These are phyloP conservation scores for Fusarium xylarioides DNA, from an alignment of 2,329 filamentous ascomycete species.

Conservation along the genomic window DNA sequence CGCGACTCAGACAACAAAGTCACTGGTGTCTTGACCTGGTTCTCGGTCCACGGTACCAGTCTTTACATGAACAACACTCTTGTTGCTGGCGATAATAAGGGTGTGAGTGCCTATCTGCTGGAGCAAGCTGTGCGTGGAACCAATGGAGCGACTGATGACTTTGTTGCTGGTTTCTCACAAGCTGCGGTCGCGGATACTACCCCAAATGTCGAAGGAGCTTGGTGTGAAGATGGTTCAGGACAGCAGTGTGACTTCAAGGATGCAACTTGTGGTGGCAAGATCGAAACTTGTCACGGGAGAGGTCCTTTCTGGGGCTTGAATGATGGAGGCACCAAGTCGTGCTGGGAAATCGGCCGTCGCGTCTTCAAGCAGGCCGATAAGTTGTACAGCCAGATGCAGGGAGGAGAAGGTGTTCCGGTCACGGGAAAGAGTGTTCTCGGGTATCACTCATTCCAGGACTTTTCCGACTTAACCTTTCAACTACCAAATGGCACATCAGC, in stretches of 20 bases:
- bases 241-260: conserved; percentile 6
- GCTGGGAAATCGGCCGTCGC: conserved; percentile 7
- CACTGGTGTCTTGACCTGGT: not conserved
- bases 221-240: conserved; percentile 6
- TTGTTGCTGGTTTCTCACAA: not conserved
- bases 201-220: conserved; percentile 1
- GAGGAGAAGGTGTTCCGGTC: not conserved
- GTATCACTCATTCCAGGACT: conserved; percentile 1
- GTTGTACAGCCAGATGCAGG: not conserved
- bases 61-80: conserved; percentile 11
- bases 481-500: not conserved
- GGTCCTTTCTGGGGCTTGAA: conserved; percentile 5
- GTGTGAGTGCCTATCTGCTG: not conserved
- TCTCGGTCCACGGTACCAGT: not conserved
- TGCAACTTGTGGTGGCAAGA: not conserved
- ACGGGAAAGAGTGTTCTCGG: not conserved
- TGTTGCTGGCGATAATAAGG: not conserved
- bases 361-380: not conserved
- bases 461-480: not conserved
- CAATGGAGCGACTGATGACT: not conserved
- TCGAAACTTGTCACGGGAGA: not conserved
- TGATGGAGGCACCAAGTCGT: not conserved
- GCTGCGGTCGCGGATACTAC: not conserved
- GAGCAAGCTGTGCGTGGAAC: not conserved
- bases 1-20: not conserved